phyloP scores from a whole-genome alignment of 495 filamentous ascomycete species.

The Penicillium herquei region DNA sequence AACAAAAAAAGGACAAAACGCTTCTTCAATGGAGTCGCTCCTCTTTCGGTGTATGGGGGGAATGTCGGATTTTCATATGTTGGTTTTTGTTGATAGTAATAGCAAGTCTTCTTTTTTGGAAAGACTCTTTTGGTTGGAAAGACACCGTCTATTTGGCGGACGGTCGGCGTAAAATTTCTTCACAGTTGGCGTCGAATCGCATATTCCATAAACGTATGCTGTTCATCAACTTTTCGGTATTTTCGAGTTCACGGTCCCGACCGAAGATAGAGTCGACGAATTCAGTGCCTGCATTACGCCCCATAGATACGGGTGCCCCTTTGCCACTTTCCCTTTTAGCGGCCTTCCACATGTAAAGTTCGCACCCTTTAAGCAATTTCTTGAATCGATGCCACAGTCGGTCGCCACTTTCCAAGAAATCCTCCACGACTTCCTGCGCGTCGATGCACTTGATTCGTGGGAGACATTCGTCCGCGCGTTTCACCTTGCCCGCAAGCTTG shows the following conservation, averaged over 20 bases:
- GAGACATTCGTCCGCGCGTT: conserved; percentile 82
- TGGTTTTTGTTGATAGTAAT: neutral
- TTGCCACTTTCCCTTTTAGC: conserved; percentile 64
- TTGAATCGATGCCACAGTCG: conserved; percentile 83
- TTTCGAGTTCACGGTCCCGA: conserved; percentile 83
- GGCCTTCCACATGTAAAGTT: conserved; percentile 87
- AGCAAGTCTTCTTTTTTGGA: neutral
- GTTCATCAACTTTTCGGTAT: conserved; percentile 94
- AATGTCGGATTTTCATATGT: neutral
- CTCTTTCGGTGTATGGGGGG: conserved; percentile 2
- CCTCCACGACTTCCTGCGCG: conserved; percentile 77
- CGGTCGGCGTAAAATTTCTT: conserved; percentile 70
- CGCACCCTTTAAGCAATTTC: conserved; percentile 83
- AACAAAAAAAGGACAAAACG: conserved; percentile 5
- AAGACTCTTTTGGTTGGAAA: neutral
- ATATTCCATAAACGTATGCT: conserved; percentile 90
- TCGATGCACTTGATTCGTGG: conserved; percentile 68
- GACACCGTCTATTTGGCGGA: conserved; percentile 21
- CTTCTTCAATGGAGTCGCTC: neutral
- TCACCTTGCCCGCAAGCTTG: conserved; percentile 93
- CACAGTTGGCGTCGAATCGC: conserved; percentile 95
- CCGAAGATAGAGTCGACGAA: conserved; percentile 98
- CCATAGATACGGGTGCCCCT: conserved; percentile 64
- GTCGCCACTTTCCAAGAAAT: conserved; percentile 90
- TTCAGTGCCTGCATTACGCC: conserved; percentile 89